phyloP scores from a whole-genome alignment of 2,329 filamentous ascomycete species.

The Huntiella abstrusa region DNA sequence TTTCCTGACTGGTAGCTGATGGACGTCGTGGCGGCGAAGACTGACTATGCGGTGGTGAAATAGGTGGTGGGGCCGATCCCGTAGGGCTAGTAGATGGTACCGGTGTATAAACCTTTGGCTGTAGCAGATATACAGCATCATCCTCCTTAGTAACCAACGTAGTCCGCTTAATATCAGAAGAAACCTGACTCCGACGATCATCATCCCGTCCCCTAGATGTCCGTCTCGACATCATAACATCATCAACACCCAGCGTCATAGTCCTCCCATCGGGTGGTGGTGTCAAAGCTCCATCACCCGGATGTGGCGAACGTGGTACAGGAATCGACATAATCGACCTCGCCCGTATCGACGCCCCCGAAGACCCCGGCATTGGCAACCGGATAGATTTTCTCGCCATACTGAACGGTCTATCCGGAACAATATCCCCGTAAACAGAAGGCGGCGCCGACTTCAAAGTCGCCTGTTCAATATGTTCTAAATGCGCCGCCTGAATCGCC shows the following conservation, averaged over 20 bases:
- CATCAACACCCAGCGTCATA: conserved; percentile 6
- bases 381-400: conserved; percentile 4
- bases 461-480: conserved; percentile 9
- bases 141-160: not conserved
- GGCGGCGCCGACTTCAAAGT: conserved; percentile 6
- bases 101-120: conserved; percentile 39
- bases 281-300: conserved; percentile 7
- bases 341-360: not conserved
- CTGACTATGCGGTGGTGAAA: conserved; percentile 27
- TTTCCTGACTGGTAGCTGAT: not conserved
- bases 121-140: conserved; percentile 26
- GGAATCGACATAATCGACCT: not conserved
- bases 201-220: no score
- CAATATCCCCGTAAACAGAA: conserved; percentile 4
- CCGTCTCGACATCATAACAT: not conserved
- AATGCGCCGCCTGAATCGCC: conserved; percentile 5
- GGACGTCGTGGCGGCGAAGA: conserved; percentile 13
- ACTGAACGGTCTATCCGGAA: conserved; percentile 6
- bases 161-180: conserved; percentile 1
- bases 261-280: conserved; percentile 5
- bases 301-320: conserved; percentile 1
- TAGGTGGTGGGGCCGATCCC: conserved; percentile 17
- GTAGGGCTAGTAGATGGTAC: conserved; percentile 23
- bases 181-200: not conserved
- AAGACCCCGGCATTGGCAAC: conserved; percentile 4